These are phyloP conservation scores for Trichophyton equinum DNA, from an alignment of 2,329 filamentous ascomycete genomes.

Conservation along the genomic window DNA sequence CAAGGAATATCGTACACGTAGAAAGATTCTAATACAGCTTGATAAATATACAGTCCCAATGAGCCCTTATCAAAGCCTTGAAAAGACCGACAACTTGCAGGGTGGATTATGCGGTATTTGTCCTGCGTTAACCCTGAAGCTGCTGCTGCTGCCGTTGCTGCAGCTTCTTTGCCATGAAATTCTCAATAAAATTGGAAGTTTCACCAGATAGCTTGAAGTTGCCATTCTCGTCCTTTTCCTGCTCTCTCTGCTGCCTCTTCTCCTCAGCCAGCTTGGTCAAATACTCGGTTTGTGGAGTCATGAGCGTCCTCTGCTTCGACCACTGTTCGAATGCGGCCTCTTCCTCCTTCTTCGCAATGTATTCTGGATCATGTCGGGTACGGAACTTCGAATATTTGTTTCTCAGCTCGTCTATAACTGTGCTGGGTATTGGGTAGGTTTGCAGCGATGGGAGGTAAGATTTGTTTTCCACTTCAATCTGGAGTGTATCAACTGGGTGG, in stretches of 20 bases:
- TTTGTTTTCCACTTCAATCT: conserved; percentile 59
- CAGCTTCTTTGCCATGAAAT: conserved; percentile 21
- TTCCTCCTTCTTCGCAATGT: conserved; percentile 50
- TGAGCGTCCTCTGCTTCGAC: conserved; percentile 33
- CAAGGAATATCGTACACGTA: conserved; percentile 1
- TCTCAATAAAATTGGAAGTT: conserved; percentile 27
- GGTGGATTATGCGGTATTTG: background rate
- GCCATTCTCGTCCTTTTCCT: conserved; percentile 25
- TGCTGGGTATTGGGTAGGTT: conserved; percentile 61
- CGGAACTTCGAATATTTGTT: conserved; percentile 73
- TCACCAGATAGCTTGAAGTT: conserved; percentile 24
- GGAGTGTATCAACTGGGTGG: conserved; percentile 56
- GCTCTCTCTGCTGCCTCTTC: conserved; percentile 25
- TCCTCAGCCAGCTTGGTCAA: conserved; percentile 26
- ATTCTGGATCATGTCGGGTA: conserved; percentile 65
- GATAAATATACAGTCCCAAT: background rate
- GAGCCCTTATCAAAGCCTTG: background rate
- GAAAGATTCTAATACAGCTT: conserved; percentile 3
- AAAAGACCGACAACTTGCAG: background rate
- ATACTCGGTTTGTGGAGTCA: conserved; percentile 37
- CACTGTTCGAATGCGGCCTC: conserved; percentile 42
- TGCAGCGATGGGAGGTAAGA: conserved; percentile 71
- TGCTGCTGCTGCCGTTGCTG: background rate
- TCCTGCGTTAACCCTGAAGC: background rate
- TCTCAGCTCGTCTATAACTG: conserved; percentile 74